Evolutionary conservation across 179 eudicot genomes (phyloP).

Genomic region (Nepenthes alata): DNA sequence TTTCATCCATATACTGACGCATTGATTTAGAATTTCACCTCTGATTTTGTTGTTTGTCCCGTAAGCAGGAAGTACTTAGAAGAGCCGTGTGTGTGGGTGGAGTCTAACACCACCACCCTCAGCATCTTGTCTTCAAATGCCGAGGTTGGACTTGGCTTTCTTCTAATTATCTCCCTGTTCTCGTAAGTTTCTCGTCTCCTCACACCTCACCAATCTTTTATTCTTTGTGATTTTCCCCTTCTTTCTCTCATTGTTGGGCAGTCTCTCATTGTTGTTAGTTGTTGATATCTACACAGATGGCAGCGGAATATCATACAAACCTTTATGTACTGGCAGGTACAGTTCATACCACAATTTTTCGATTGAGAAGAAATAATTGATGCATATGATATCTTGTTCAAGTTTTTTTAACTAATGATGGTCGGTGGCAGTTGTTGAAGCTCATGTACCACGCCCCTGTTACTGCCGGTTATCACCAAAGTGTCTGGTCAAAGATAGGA

Average conservation of each 20-base stretch:
- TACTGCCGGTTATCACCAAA: conserved; percentile 82
- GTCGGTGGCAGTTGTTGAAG: conserved; percentile 56
- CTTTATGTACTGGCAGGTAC: conserved; percentile 99
- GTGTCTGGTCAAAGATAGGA: conserved; percentile 78
- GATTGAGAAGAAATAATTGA: too few species aligned
- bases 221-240: not conserved
- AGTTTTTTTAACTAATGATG: not conserved
- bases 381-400: too few species aligned
- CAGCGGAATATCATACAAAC: conserved; percentile 85
- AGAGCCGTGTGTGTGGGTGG: conserved; percentile 90
- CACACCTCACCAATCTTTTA: conserved; percentile 1
- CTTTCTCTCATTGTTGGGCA: not conserved
- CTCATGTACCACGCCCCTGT: conserved; percentile 94
- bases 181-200: conserved; percentile 49
- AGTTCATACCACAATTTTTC: not conserved
- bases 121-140: conserved; percentile 86
- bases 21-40: too few species aligned
- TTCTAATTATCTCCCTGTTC: conserved; percentile 63
- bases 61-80: conserved; percentile 84
- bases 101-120: conserved; percentile 78
- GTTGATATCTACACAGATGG: conserved; percentile 43
- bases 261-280: not conserved
- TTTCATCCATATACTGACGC: too few species aligned
- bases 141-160: conserved; percentile 92
- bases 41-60: too few species aligned